Conservation (phyloP, 225 moss, liverwort and hornwort species). For the Marchantia polymorpha region DNA sequence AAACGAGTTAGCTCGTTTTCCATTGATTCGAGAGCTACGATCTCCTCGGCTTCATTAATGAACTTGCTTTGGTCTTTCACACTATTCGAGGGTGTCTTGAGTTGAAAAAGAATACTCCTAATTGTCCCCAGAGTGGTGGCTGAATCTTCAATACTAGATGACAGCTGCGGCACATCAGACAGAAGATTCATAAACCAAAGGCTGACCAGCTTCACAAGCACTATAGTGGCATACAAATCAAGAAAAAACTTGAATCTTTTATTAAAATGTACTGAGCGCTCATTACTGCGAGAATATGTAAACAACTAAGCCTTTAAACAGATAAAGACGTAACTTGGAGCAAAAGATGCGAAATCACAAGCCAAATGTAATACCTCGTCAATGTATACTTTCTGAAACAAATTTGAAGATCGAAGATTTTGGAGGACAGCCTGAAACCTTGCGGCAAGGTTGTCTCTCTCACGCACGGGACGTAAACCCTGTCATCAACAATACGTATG, state of each 20-base stretch:
- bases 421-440: conserved; percentile 57
- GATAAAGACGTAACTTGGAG: not conserved
- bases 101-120: conserved; percentile 43
- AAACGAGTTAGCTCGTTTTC: conserved; percentile 52
- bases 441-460: conserved; percentile 64
- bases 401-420: conserved; percentile 41
- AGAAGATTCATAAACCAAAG: not conserved
- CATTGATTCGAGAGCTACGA: conserved; percentile 41
- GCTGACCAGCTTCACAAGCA: not conserved
- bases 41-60: conserved; percentile 29
- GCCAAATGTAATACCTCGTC: conserved; percentile 37
- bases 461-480: conserved; percentile 87
- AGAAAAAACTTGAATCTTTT: too few relatives aligned
- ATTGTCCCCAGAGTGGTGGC: conserved; percentile 47
- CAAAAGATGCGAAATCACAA: not conserved
- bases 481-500: conserved; percentile 13
- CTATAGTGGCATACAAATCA: not conserved
- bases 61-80: not conserved
- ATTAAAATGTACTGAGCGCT: not conserved
- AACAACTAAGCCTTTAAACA: not conserved
- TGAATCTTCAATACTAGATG: conserved; percentile 64
- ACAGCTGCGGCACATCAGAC: conserved; percentile 37
- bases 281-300: not conserved
- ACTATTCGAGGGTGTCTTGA: conserved; percentile 9
- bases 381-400: conserved; percentile 37